A percentile compares a stretch with the other conserved stretches of the same genome.
Conservation (phyloP, 176 grass and related monocot genomes). For the Cocos nucifera region DNA sequence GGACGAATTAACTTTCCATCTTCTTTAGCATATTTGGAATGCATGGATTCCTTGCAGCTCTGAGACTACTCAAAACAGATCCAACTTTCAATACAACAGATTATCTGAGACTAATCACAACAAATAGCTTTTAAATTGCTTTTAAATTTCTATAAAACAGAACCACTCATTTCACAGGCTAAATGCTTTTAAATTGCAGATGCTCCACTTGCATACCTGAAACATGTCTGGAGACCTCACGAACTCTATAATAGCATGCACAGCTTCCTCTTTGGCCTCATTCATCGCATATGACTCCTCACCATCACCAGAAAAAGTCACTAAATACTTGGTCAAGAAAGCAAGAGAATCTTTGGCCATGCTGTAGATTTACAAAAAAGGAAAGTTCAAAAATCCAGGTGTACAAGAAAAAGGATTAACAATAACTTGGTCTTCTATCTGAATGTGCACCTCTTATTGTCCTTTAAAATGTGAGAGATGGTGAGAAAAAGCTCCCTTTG, state of each 20-base stretch:
- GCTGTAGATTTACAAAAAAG: conserved; percentile 26
- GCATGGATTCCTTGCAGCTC: no score
- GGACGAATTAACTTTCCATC: no score
- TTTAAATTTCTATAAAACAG: no score
- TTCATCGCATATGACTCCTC: conserved; percentile 44
- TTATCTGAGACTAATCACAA: no score
- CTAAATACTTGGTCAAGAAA: conserved; percentile 77
- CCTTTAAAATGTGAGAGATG: conserved; percentile 61
- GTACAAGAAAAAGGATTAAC: conserved; percentile 1
- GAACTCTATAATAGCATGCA: conserved; percentile 59
- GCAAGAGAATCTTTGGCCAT: conserved; percentile 71
- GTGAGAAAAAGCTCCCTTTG: conserved; percentile 60
- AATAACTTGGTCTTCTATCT: background rate
- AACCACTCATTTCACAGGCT: no score
- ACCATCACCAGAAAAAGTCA: conserved; percentile 42
- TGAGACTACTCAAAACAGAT: no score
- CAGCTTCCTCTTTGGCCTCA: conserved; percentile 75
- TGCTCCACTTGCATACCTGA: conserved; percentile 34
- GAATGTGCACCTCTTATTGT: conserved; percentile 51
- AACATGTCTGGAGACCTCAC: conserved; percentile 57
- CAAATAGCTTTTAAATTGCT: no score
- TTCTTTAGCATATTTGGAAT: no score
- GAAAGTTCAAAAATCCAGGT: background rate
- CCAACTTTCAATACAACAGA: no score
- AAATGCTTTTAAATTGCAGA: no score